phyloP scores from a whole-genome alignment of 1,284 basidiomycete genomes.

The Ustilago vetiveriae region DNA sequence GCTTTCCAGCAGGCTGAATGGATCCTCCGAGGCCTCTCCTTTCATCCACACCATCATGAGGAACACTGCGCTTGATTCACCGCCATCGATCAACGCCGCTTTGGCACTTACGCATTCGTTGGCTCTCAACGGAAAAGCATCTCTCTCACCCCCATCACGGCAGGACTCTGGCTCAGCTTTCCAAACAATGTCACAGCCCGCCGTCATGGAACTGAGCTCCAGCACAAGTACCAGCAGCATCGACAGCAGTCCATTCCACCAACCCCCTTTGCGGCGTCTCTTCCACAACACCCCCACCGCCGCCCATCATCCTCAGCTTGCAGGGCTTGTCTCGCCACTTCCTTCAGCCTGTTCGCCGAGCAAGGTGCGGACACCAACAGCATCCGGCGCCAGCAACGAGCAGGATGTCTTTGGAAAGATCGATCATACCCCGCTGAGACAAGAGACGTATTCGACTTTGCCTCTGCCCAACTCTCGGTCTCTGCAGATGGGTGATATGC shows the following conservation, averaged over 20 bases:
- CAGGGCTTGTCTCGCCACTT: constrained; percentile 15
- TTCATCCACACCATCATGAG: neutral
- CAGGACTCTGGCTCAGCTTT: neutral
- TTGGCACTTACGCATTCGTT: constrained; percentile 3
- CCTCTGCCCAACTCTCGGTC: constrained; percentile 40
- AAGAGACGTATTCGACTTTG: constrained; percentile 43
- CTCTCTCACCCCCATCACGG: constrained; percentile 10
- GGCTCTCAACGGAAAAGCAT: too few species aligned
- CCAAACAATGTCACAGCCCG: constrained; percentile 8
- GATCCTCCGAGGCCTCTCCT: constrained; percentile 2
- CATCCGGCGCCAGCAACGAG: neutral
- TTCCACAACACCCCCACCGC: constrained; percentile 38
- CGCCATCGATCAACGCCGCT: constrained; percentile 15
- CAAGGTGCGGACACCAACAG: constrained; percentile 24
- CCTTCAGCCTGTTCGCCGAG: neutral
- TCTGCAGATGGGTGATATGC: constrained; percentile 39
- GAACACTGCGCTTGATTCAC: constrained; percentile 15
- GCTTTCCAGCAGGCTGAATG: neutral
- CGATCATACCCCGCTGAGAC: constrained; percentile 35
- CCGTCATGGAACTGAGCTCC: constrained; percentile 21
- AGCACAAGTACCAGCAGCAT: constrained; percentile 30
- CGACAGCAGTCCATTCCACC: constrained; percentile 19
- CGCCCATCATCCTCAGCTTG: neutral
- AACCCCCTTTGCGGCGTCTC: constrained; percentile 30
- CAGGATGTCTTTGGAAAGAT: constrained; percentile 45